Evolutionary conservation across 768 basidiomycete genomes (phyloP), one percentile per base, ranked within the genome.

Genomic region (Porpolomopsis calyptriformis): DNA sequence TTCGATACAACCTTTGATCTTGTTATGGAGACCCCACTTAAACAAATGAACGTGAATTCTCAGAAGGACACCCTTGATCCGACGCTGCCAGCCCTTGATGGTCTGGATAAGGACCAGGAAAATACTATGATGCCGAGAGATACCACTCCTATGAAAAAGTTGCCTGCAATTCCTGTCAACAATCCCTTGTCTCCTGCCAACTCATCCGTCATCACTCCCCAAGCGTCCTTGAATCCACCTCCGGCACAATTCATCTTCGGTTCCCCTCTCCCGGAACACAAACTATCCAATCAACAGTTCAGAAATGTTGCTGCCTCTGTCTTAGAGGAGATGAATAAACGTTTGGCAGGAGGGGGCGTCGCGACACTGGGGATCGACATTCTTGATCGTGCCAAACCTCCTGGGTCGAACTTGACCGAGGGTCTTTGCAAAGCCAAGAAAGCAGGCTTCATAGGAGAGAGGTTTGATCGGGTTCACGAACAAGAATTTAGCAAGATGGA

Each of bases 261-360:
- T 20, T 88, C 86, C 0, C 81, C 85, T 0, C 70, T 76, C 2
- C 77, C 82, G 5, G 73, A 74, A 48, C 70, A 84, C 54, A 70
- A 65, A 38, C 70, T 75, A 36, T 77, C 80, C 25, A 79, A 84
- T 52, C 62, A 65, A n/a, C 74, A 81, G 42, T 89, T 90, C 63
- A 72, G 69, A 43, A 60, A 67, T 1, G 80, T 81, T 0, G 81
- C 85, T 0, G 70, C 76, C n/a, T 72, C 73, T 18, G 78, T 91
- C 23, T 66, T 90, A 24, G 82, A 80, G 41, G 88, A 91, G 61
- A 86, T 91, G 82, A 88, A 89, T 58, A 68, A 71, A 42, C 77
- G 84, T 2, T 70, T 89, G 8, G 71, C 68, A 2, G 70, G 68
- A 6, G 73, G 74, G 4, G 81, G 80, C 1, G 71, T 77, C 5